Conservation (phyloP, 179 eudicot species). For the Dionaea muscipula region DNA sequence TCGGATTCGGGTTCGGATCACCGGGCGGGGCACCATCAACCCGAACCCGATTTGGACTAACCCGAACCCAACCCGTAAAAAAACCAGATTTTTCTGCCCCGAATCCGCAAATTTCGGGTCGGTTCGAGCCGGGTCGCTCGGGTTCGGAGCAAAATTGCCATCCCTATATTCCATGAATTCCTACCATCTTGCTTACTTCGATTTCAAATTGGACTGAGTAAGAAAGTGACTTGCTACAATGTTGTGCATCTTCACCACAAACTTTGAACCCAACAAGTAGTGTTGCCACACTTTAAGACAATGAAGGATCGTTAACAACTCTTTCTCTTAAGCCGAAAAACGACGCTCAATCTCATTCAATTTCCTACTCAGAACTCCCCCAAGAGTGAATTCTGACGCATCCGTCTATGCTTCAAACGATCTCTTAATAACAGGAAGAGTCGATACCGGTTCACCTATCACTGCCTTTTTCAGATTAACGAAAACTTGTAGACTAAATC, state of each 20-base stretch:
- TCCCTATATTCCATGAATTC: too few relatives aligned
- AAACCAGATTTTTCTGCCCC: too few relatives aligned
- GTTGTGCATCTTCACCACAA: not conserved
- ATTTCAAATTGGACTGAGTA: not conserved
- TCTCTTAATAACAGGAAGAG: not conserved
- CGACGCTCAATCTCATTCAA: not conserved
- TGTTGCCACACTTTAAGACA: not conserved
- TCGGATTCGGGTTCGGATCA: too few relatives aligned
- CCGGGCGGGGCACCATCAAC: too few relatives aligned
- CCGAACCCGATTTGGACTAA: too few relatives aligned
- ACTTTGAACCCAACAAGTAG: constrained; percentile 1
- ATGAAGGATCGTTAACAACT: not conserved
- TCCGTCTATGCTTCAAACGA: constrained; percentile 1
- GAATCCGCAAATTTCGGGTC: too few relatives aligned
- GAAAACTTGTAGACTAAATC: not conserved
- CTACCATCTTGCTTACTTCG: constrained; percentile 6
- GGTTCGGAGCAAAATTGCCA: too few relatives aligned
- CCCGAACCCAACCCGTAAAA: too few relatives aligned
- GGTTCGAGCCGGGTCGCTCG: too few relatives aligned
- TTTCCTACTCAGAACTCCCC: constrained; percentile 1
- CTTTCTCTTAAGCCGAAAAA: constrained; percentile 6
- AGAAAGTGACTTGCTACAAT: constrained; percentile 2
- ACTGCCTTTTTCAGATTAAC: not conserved
- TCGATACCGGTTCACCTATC: not conserved
- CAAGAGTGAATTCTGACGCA: constrained; percentile 1